These are phyloP conservation scores for Penicillium sp. DNA, from an alignment of 2,329 filamentous ascomycete genomes.

Conservation along the genomic window DNA sequence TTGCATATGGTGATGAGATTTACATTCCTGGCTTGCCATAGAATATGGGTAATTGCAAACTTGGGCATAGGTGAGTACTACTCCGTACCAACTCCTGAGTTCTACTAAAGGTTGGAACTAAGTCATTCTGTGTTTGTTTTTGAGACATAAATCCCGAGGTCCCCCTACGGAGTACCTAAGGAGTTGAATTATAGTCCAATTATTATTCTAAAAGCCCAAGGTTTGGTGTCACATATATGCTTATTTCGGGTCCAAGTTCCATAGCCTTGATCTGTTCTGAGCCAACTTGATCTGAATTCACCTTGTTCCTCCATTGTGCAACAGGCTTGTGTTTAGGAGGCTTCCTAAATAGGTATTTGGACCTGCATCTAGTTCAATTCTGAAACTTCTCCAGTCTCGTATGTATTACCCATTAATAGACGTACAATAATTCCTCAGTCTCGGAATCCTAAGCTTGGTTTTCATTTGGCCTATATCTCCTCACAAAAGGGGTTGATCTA, in stretches of 20 bases:
- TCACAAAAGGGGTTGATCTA: background rate
- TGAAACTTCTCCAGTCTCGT: background rate
- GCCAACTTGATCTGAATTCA: background rate
- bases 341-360: background rate
- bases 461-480: background rate
- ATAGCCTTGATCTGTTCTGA: no score
- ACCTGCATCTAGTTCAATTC: background rate
- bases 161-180: no score
- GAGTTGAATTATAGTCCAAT: no score
- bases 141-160: no score
- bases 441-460: background rate
- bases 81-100: background rate
- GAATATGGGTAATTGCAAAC: constrained; percentile 8
- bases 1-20: constrained; percentile 18
- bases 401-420: background rate
- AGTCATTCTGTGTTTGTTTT: no score
- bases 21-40: constrained; percentile 13
- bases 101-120: no score
- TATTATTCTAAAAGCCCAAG: no score
- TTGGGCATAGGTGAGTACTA: constrained; percentile 9
- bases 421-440: background rate
- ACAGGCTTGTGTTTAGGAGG: background rate
- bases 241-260: no score
- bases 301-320: background rate
- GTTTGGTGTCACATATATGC: no score